These are phyloP conservation scores for Ramaria rubella DNA, from an alignment of 768 basidiomycete species.

Conservation along the genomic window DNA sequence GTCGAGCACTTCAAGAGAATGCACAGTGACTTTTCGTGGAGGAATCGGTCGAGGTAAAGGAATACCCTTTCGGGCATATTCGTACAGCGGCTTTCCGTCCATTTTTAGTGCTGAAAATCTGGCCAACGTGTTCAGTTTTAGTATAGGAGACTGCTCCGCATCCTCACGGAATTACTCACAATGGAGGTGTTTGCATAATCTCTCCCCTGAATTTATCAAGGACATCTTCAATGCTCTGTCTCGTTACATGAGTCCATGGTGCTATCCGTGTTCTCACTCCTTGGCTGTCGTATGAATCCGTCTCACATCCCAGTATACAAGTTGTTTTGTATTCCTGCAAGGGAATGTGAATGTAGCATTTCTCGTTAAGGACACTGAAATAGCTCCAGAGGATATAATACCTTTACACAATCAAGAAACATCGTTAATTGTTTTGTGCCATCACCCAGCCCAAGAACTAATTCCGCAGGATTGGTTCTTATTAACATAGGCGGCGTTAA, in stretches of 20 bases:
- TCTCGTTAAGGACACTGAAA: neutral
- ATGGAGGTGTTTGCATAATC: constrained; percentile 86
- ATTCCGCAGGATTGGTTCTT: neutral
- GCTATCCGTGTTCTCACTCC: constrained; percentile 73
- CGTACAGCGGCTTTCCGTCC: constrained; percentile 93
- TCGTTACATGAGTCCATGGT: constrained; percentile 79
- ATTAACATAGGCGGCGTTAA: constrained; percentile 8
- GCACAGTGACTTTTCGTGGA: constrained; percentile 72
- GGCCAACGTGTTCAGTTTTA: constrained; percentile 6
- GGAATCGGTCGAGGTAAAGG: constrained; percentile 95
- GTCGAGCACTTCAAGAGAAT: constrained; percentile 68
- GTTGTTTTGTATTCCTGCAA: constrained; percentile 85
- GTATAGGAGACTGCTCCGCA: constrained; percentile 4
- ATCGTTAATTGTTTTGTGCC: constrained; percentile 81
- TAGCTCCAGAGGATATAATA: constrained; percentile 24
- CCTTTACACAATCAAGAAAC: constrained; percentile 89
- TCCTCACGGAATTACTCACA: constrained; percentile 44
- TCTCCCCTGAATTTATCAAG: constrained; percentile 76
- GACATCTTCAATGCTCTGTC: constrained; percentile 60
- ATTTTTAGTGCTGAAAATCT: constrained; percentile 98
- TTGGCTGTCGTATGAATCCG: constrained; percentile 90
- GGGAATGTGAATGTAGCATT: constrained; percentile 11
- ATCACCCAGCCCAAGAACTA: constrained; percentile 84
- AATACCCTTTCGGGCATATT: constrained; percentile 87
- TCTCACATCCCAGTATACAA: constrained; percentile 88